These are phyloP conservation scores for Tulasnella sp. DNA, from an alignment of 768 basidiomycete genomes.

Conservation along the genomic window DNA sequence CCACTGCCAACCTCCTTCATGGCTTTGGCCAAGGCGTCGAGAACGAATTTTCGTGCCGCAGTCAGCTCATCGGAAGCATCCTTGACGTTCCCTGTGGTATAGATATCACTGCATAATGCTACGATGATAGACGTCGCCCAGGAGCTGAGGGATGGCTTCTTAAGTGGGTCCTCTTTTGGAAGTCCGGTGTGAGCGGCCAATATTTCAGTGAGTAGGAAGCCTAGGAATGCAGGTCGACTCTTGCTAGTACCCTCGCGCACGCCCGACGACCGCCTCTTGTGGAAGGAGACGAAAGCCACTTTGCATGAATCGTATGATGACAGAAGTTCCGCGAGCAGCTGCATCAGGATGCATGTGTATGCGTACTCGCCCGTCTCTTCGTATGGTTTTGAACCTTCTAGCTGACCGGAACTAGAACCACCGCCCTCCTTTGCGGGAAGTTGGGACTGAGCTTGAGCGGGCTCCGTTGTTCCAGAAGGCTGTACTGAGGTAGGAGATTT, in stretches of 20 bases:
- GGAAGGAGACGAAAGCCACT: slow-evolving; percentile 74
- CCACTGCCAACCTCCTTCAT: slow-evolving; percentile 73
- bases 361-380: slow-evolving; percentile 38
- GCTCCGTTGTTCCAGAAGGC: not conserved
- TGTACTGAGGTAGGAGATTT: slow-evolving; percentile 41
- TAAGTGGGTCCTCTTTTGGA: slow-evolving; percentile 71
- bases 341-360: slow-evolving; percentile 83
- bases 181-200: slow-evolving; percentile 51
- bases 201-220: slow-evolving; percentile 75
- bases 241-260: slow-evolving; percentile 62
- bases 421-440: slow-evolving; percentile 24
- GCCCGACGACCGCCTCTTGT: slow-evolving; percentile 54
- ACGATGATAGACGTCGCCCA: slow-evolving; percentile 69
- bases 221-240: slow-evolving; percentile 60
- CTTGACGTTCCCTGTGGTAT: slow-evolving; percentile 61
- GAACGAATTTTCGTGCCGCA: slow-evolving; percentile 86
- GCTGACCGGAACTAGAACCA: slow-evolving; percentile 29
- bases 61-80: slow-evolving; percentile 73
- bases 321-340: slow-evolving; percentile 83
- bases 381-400: slow-evolving; percentile 1
- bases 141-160: slow-evolving; percentile 32
- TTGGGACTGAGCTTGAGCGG: not conserved
- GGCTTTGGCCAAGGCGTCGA: slow-evolving; percentile 81
- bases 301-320: slow-evolving; percentile 95
- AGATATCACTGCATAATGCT: slow-evolving; percentile 86